phyloP scores from a whole-genome alignment of 345 rosid species.

The Arabidopsis thaliana region TAIR10.1 NC_003071.7:19307001-19307500 shows the following conservation, averaged over 20 bases:
- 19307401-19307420: conserved; percentile 49
- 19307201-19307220: neutral
- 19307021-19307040: neutral
- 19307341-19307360: conserved; percentile 21
- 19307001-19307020: neutral
- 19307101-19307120: neutral
- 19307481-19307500: too few relatives aligned
- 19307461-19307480: too few relatives aligned
- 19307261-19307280: conserved; percentile 22
- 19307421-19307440: conserved; percentile 55
- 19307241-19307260: conserved; percentile 21
- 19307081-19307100: neutral
- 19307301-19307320: neutral
- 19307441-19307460: conserved; percentile 13
- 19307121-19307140: conserved; percentile 12
- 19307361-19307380: conserved; percentile 17
- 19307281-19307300: conserved; percentile 20
- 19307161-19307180: conserved; percentile 4
- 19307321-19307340: conserved; percentile 1
- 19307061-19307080: neutral
- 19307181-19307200: neutral
- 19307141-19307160: conserved; percentile 23
- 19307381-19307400: conserved; percentile 37
- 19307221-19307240: neutral
- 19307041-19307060: conserved; percentile 2